phyloP scores from a whole-genome alignment of 805 yeast species.

The Metschnikowia orientalis region DNA sequence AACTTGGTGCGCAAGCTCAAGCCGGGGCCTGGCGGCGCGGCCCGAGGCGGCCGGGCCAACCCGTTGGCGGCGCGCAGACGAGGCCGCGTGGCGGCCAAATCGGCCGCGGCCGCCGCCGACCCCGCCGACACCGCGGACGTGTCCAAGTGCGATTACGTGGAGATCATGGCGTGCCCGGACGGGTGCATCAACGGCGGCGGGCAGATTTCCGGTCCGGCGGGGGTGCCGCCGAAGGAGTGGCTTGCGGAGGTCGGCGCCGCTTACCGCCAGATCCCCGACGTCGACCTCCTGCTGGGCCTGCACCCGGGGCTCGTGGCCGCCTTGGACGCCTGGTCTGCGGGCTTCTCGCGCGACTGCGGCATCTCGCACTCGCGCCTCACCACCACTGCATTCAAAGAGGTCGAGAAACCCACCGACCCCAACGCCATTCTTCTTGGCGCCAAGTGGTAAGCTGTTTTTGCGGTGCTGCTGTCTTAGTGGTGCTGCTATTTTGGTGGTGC shows the following conservation, averaged over 20 bases:
- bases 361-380: conserved; percentile 36
- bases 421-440: conserved; percentile 47
- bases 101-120: conserved; percentile 4
- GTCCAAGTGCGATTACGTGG: conserved; percentile 70
- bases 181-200: conserved; percentile 99
- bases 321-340: conserved; percentile 30
- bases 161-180: conserved; percentile 97
- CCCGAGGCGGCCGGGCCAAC: conserved; percentile 20
- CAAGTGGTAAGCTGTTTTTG: conserved; percentile 44
- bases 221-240: conserved; percentile 42
- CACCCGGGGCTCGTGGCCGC: conserved; percentile 14
- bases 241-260: conserved; percentile 29
- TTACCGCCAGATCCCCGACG: conserved; percentile 30
- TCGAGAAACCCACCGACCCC: conserved; percentile 50
- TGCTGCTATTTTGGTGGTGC: too few species aligned
- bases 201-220: conserved; percentile 54
- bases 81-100: conserved; percentile 28
- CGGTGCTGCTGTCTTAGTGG: too few species aligned
- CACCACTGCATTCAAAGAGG: conserved; percentile 45
- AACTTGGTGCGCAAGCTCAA: conserved; percentile 82
- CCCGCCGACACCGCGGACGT: conserved; percentile 50
- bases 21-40: conserved; percentile 24
- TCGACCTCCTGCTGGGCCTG: conserved; percentile 12
- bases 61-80: conserved; percentile 44
- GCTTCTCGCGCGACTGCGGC: conserved; percentile 28